phyloP scores from a whole-genome alignment of 805 yeast genomes.

The Candida xiaguanensis region DNA sequence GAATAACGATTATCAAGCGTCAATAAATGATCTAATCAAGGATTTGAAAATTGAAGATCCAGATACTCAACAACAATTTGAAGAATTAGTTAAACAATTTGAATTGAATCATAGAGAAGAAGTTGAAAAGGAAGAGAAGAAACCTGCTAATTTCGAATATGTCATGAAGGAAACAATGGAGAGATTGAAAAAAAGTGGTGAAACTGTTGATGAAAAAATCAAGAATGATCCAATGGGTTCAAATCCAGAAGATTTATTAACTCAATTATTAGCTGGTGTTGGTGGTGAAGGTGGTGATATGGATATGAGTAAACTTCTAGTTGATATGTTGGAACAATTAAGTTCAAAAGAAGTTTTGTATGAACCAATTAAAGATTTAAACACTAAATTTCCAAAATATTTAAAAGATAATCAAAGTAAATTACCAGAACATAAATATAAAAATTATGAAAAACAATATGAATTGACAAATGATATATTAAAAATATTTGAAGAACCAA shows the following conservation, averaged over 20 bases:
- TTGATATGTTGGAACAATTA: constrained; percentile 75
- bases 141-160: constrained; percentile 53
- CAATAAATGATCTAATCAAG: constrained; percentile 41
- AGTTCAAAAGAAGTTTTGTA: constrained; percentile 82
- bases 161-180: constrained; percentile 79
- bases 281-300: constrained; percentile 42
- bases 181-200: constrained; percentile 74
- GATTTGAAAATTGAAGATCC: constrained; percentile 51
- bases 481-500: constrained; percentile 59
- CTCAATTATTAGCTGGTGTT: constrained; percentile 53
- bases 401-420: constrained; percentile 49
- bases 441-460: constrained; percentile 59
- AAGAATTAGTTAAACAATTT: constrained; percentile 43
- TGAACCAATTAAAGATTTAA: constrained; percentile 82
- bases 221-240: constrained; percentile 41
- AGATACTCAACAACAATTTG: constrained; percentile 49
- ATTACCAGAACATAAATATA: constrained; percentile 44
- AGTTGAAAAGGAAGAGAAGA: constrained; percentile 22
- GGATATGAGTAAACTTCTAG: constrained; percentile 61
- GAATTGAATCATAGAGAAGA: constrained; percentile 32
- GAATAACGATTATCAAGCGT: constrained; percentile 29
- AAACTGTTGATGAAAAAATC: constrained; percentile 58
- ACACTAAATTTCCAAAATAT: constrained; percentile 70
- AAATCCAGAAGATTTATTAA: constrained; percentile 52
- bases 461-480: constrained; percentile 59